Conservation (phyloP, 345 rosid genomes). For the Brassica napus region Da-Ae NC_063449.1:28202501-28203000, state of each 20-base stretch:
- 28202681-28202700: not conserved
- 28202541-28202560: not conserved
- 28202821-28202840: not conserved
- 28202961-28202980: not conserved
- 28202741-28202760: not conserved
- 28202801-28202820: not conserved
- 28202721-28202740: not conserved
- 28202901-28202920: not conserved
- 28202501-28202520: not conserved
- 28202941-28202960: not conserved
- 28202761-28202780: not conserved
- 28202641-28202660: not conserved
- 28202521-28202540: slow-evolving; percentile 10
- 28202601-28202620: not conserved
- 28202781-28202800: not conserved
- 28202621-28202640: slow-evolving; percentile 14
- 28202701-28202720: not conserved
- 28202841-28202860: not conserved
- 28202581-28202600: slow-evolving; percentile 27
- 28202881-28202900: not conserved
- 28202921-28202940: not conserved
- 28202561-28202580: not conserved
- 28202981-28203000: slow-evolving; percentile 18
- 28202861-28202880: not conserved
- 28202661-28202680: not conserved